Evolutionary conservation across 306 rosid genomes (phyloP).

Genomic region (Astragalus membranaceus): DNA sequence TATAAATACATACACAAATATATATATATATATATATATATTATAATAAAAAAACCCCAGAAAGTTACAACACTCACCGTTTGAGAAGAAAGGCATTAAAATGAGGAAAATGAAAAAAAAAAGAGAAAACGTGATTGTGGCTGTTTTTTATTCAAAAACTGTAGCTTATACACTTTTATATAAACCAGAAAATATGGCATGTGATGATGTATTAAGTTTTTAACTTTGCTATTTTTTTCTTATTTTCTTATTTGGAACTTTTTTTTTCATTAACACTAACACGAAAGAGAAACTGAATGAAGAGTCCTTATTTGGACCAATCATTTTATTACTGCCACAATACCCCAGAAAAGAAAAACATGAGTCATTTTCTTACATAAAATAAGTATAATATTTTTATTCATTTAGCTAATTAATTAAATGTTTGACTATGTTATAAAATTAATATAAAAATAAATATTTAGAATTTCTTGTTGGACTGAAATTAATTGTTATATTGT

Average conservation of each 20-base stretch:
- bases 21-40: no score
- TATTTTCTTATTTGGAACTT: background rate
- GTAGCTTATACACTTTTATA: conserved; percentile 29
- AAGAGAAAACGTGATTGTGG: background rate
- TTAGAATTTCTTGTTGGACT: no score
- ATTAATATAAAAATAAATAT: no score
- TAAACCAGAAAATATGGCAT: conserved; percentile 26
- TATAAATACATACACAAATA: no score
- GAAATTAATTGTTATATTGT: no score
- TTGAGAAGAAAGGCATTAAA: background rate
- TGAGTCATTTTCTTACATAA: no score
- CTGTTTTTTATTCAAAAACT: conserved; percentile 23
- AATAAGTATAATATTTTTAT: no score
- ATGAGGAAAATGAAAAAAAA: conserved; percentile 14
- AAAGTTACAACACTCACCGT: conserved; percentile 26
- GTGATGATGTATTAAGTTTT: background rate
- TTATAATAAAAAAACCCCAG: background rate
- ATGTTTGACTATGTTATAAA: no score
- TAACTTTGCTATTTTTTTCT: background rate
- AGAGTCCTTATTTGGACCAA: background rate
- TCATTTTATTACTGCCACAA: no score
- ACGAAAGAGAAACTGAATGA: background rate
- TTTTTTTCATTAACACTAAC: background rate
- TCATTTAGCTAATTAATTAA: no score
- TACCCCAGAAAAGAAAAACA: no score